Conservation (phyloP, 345 rosid genomes). For the Gynandropsis gynandra region DNA sequence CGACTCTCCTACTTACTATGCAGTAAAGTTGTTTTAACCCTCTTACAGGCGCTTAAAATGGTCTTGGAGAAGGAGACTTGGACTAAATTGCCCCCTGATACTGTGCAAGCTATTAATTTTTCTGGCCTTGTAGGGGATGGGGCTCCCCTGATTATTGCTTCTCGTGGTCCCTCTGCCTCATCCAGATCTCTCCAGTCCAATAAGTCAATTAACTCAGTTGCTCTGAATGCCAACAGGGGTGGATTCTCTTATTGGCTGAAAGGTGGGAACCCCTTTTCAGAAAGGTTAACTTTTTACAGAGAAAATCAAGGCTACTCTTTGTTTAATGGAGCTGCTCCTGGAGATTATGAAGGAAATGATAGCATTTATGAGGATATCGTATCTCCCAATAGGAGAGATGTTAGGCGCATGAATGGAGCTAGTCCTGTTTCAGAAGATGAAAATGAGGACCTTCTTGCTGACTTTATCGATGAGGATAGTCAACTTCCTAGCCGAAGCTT, state of each 20-base stretch:
- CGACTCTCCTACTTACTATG: conserved; percentile 11
- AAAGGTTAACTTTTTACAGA: conserved; percentile 39
- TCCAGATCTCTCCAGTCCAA: conserved; percentile 39
- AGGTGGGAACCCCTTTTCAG: conserved; percentile 77
- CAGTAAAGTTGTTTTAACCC: conserved; percentile 15
- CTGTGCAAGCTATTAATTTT: conserved; percentile 63
- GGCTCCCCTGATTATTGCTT: conserved; percentile 65
- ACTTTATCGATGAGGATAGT: conserved; percentile 97
- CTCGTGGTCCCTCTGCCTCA: conserved; percentile 37
- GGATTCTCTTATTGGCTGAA: conserved; percentile 76
- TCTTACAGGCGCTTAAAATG: conserved; percentile 85
- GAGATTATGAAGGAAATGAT: conserved; percentile 44
- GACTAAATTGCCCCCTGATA: conserved; percentile 67
- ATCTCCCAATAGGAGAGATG: conserved; percentile 32
- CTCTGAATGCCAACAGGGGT: conserved; percentile 41
- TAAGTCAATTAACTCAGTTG: conserved; percentile 37
- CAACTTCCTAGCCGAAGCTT: conserved; percentile 93
- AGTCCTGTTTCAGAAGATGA: conserved; percentile 68
- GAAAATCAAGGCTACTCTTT: conserved; percentile 40
- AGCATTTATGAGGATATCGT: conserved; percentile 33
- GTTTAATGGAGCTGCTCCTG: conserved; percentile 37
- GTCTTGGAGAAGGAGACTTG: conserved; percentile 96
- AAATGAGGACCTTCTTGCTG: conserved; percentile 95
- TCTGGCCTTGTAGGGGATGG: conserved; percentile 97
- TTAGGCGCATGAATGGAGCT: conserved; percentile 42